Evolutionary conservation across 208 protist genomes (phyloP).

Genomic region (Zelonia costaricensis): DNA sequence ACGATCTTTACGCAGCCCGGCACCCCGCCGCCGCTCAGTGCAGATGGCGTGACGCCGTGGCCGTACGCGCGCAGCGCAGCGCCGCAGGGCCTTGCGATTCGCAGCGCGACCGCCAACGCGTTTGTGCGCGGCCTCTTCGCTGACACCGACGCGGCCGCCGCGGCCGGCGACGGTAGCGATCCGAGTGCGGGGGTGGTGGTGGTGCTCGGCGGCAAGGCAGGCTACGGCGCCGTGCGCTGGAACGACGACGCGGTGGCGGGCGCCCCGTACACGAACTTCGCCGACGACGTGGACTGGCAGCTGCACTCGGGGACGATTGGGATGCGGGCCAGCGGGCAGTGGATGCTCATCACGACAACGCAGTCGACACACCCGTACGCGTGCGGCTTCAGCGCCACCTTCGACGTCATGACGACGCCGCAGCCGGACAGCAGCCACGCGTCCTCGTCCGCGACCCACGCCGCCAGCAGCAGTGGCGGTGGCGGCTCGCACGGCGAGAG

Average conservation of each 20-base stretch:
- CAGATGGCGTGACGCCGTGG: slow-evolving; percentile 27
- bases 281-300: slow-evolving; percentile 27
- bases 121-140: slow-evolving; percentile 8
- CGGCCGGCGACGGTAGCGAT: not conserved
- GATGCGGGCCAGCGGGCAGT: slow-evolving; percentile 41
- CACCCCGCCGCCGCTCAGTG: not conserved
- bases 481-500: not conserved
- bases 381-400: slow-evolving; percentile 37
- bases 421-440: not conserved
- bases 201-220: slow-evolving; percentile 23
- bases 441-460: not conserved
- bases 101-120: slow-evolving; percentile 13
- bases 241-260: slow-evolving; percentile 8
- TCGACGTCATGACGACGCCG: not conserved
- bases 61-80: slow-evolving; percentile 16
- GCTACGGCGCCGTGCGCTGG: slow-evolving; percentile 27
- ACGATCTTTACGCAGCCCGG: not conserved
- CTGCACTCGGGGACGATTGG: slow-evolving; percentile 43
- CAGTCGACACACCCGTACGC: slow-evolving; percentile 34
- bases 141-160: too few species aligned
- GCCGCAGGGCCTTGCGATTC: slow-evolving; percentile 15
- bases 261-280: slow-evolving; percentile 47
- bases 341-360: slow-evolving; percentile 37
- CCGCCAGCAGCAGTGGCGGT: not conserved
- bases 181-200: slow-evolving; percentile 5